Conservation (phyloP, 257 asterid genomes). For the Schizonepeta tenuifolia region DNA sequence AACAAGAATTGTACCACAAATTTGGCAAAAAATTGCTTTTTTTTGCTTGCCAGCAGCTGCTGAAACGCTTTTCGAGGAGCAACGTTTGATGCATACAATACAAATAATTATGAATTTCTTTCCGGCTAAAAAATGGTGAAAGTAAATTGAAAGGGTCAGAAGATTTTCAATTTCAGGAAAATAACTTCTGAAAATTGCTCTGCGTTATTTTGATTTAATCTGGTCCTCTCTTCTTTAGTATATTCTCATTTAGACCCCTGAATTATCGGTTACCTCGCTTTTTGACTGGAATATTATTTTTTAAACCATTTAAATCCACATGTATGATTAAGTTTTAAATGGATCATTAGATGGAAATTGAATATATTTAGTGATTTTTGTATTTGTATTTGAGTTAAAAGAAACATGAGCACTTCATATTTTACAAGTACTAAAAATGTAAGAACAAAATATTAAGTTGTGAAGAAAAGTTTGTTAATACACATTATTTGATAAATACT, state of each 20-base stretch:
- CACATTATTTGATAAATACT: not conserved
- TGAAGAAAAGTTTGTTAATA: no score
- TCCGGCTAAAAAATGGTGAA: slow-evolving; percentile 29
- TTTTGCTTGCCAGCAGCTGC: slow-evolving; percentile 28
- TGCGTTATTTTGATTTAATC: slow-evolving; percentile 3
- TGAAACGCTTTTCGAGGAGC: slow-evolving; percentile 21
- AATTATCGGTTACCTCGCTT: slow-evolving; percentile 10
- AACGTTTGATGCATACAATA: not conserved
- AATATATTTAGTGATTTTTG: not conserved
- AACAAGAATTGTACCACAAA: slow-evolving; percentile 35
- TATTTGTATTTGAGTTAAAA: not conserved
- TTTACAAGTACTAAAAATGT: no score
- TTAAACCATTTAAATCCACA: not conserved
- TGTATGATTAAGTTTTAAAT: no score
- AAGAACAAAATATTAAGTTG: no score
- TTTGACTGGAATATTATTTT: not conserved
- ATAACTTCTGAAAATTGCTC: not conserved
- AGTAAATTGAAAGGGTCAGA: slow-evolving; percentile 26
- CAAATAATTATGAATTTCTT: slow-evolving; percentile 5
- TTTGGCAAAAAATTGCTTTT: slow-evolving; percentile 12
- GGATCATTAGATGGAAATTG: not conserved
- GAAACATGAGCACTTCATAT: no score
- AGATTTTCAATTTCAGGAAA: slow-evolving; percentile 25
- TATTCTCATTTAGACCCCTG: slow-evolving; percentile 31
- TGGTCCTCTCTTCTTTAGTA: not conserved